Percentiles rank a stretch among this genome's conserved stretches.
phyloP scores from a whole-genome alignment of 345 rosid species.

The Corymbia maculata region DNA sequence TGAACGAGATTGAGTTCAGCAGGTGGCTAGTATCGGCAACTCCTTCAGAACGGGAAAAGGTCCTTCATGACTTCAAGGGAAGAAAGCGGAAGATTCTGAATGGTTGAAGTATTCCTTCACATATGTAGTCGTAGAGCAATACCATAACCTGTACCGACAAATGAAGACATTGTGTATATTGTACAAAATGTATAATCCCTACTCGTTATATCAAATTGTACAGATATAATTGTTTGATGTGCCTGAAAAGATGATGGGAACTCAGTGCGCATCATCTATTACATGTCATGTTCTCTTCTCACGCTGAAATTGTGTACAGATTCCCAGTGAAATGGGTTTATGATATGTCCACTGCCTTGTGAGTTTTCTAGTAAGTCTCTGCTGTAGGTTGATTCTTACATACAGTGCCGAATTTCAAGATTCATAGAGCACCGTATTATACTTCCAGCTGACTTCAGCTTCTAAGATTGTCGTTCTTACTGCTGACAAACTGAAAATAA shows the following conservation, averaged over 20 bases:
- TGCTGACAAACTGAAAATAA: not conserved
- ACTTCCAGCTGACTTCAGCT: not conserved
- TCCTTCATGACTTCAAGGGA: slow-evolving; percentile 46
- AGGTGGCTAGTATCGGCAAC: slow-evolving; percentile 63
- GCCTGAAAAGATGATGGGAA: not conserved
- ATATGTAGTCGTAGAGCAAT: not conserved
- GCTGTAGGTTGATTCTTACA: not conserved
- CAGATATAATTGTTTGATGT: not conserved
- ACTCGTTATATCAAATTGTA: not conserved
- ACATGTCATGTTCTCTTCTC: not conserved
- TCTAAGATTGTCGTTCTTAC: not conserved
- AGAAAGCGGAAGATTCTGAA: slow-evolving; percentile 10
- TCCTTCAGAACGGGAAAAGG: slow-evolving; percentile 28
- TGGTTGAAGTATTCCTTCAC: not conserved
- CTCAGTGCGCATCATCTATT: not conserved
- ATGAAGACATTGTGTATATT: not conserved
- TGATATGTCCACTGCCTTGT: not conserved
- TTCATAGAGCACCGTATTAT: not conserved
- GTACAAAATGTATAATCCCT: not conserved
- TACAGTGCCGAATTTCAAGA: not conserved
- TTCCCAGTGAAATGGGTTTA: not conserved
- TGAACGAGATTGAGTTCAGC: slow-evolving; percentile 65
- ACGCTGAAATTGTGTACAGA: not conserved
- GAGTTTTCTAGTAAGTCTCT: not conserved
- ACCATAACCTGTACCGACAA: not conserved